Evolutionary conservation across 345 rosid genomes (phyloP).

Genomic region (Ceriops zippeliana): DNA sequence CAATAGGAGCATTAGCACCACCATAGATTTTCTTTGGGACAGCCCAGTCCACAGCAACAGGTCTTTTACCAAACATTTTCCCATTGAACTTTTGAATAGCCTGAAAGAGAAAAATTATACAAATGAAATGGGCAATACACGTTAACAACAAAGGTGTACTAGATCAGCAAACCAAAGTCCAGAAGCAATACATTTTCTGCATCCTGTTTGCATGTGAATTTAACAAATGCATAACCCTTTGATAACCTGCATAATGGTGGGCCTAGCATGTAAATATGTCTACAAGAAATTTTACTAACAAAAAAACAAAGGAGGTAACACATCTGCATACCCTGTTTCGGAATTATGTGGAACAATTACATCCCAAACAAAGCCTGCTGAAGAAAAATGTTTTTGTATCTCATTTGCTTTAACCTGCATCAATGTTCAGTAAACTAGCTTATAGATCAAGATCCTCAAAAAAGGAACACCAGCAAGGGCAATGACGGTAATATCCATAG

Average conservation of each 20-base stretch:
- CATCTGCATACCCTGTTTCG: conserved; percentile 61
- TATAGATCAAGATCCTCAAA: conserved; percentile 6
- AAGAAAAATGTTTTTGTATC: conserved; percentile 56
- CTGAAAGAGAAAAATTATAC: conserved; percentile 36
- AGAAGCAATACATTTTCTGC: conserved; percentile 68
- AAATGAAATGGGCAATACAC: conserved; percentile 11
- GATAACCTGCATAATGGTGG: conserved; percentile 57
- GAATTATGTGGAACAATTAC: conserved; percentile 66
- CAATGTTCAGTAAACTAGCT: conserved; percentile 11
- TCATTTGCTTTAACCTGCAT: conserved; percentile 68
- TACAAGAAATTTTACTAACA: not conserved
- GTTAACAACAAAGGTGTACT: not conserved
- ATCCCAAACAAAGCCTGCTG: conserved; percentile 93
- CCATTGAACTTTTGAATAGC: conserved; percentile 91
- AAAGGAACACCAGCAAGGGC: conserved; percentile 8
- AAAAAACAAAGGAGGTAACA: conserved; percentile 5
- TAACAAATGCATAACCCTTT: conserved; percentile 93
- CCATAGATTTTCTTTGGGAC: conserved; percentile 79
- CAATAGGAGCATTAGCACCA: conserved; percentile 39
- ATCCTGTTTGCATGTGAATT: conserved; percentile 81
- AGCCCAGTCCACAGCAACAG: conserved; percentile 96
- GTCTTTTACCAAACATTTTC: conserved; percentile 61
- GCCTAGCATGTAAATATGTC: not conserved
- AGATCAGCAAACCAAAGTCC: conserved; percentile 10
- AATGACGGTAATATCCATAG: conserved; percentile 9